phyloP scores from a whole-genome alignment of 352 stramenopile genomes.

The Peronospora farinosa region DNA sequence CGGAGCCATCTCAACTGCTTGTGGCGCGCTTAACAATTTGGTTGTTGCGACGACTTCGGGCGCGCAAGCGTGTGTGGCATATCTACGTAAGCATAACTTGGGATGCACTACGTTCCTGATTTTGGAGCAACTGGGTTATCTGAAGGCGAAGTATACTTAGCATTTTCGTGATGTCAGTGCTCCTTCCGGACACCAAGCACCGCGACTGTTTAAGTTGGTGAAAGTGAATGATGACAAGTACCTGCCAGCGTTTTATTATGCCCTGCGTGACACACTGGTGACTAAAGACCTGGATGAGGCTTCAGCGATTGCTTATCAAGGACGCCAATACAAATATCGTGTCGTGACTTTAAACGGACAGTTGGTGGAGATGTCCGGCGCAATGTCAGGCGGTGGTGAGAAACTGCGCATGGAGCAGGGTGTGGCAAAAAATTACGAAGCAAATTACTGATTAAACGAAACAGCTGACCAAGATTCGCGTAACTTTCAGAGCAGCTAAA shows the following conservation, averaged over 20 bases:
- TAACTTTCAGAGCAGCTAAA: conserved; percentile 83
- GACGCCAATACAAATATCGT: no score
- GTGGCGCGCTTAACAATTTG: no score
- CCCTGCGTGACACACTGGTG: conserved; percentile 92
- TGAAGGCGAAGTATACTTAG: conserved; percentile 62
- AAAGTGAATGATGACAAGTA: conserved; percentile 86
- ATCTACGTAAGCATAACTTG: no score
- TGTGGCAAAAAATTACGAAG: conserved; percentile 70
- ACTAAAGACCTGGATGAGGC: no score
- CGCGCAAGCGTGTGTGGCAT: no score
- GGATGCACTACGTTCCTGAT: no score
- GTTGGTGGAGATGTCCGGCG: no score
- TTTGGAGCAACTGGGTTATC: conserved; percentile 91
- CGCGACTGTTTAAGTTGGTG: conserved; percentile 87
- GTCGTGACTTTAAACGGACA: no score
- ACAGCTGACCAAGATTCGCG: conserved; percentile 78
- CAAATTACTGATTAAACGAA: conserved; percentile 87
- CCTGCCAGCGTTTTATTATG: conserved; percentile 93
- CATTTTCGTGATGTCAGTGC: conserved; percentile 47
- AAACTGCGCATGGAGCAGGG: conserved; percentile 93
- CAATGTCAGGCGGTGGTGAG: no score
- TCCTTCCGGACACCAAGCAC: conserved; percentile 40
- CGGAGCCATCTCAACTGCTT: conserved; percentile 98
- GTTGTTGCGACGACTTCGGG: no score
- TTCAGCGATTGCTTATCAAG: no score